phyloP scores from a whole-genome alignment of 495 filamentous ascomycete genomes.

The Penicillium daleae region DNA sequence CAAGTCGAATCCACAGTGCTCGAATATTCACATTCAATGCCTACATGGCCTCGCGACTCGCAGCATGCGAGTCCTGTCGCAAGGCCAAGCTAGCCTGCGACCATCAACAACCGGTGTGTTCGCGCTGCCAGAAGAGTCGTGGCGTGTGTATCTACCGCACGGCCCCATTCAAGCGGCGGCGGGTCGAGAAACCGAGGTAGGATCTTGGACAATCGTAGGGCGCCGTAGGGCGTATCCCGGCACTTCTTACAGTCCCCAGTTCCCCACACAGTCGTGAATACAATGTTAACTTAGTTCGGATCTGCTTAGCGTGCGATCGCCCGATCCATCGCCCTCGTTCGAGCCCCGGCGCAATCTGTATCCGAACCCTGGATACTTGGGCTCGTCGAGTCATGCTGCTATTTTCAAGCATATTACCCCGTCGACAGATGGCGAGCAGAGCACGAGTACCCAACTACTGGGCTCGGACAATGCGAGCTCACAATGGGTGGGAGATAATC shows the following conservation, averaged over 20 bases:
- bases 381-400: conserved; percentile 47
- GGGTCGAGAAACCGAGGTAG: conserved; percentile 29
- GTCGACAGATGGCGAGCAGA: conserved; percentile 24
- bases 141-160: conserved; percentile 44
- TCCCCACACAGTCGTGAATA: neutral
- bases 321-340: conserved; percentile 30
- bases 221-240: conserved; percentile 9
- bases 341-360: conserved; percentile 38
- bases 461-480: conserved; percentile 15
- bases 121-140: conserved; percentile 36
- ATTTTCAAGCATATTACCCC: conserved; percentile 46
- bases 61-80: conserved; percentile 46
- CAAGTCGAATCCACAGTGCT: neutral
- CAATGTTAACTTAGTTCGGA: neutral
- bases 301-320: conserved; percentile 18
- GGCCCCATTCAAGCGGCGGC: conserved; percentile 42
- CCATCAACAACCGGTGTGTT: conserved; percentile 43
- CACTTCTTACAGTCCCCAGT: neutral
- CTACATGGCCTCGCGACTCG: conserved; percentile 32
- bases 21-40: neutral
- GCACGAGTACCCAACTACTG: conserved; percentile 8
- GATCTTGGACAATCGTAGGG: conserved; percentile 4
- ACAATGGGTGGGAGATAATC: conserved; percentile 28
- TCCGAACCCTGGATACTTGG: conserved; percentile 49
- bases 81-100: conserved; percentile 49